A percentile compares a stretch with the other conserved stretches of the same genome.
These are phyloP conservation scores for Cenchrus americanus DNA, from an alignment of 176 grass and related monocot genomes.

Conservation along the genomic window DNA sequence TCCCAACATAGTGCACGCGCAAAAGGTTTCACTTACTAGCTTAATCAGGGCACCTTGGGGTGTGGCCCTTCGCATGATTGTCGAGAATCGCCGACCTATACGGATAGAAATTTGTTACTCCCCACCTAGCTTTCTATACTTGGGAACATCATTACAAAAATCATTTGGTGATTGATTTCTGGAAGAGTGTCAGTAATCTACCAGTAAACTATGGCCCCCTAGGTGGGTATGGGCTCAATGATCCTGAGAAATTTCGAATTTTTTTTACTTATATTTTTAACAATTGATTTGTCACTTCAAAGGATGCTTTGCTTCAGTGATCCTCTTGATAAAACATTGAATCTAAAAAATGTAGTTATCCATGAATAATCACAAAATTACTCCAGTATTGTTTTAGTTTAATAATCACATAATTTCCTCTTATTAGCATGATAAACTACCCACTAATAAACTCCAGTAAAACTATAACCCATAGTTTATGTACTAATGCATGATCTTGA, in stretches of 20 bases:
- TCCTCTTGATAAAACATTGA: neutral
- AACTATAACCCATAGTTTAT: neutral
- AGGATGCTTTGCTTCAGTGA: neutral
- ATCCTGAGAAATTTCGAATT: neutral
- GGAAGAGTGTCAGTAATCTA: neutral
- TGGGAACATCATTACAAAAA: constrained; percentile 43
- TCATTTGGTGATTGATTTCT: neutral
- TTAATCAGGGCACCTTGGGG: constrained; percentile 1
- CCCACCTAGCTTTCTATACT: constrained; percentile 38
- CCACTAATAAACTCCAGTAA: neutral
- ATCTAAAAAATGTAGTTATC: neutral
- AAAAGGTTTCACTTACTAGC: constrained; percentile 30
- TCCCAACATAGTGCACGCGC: constrained; percentile 32
- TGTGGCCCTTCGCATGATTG: constrained; percentile 47
- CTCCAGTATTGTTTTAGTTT: neutral
- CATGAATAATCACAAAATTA: neutral
- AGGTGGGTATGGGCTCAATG: constrained; percentile 4
- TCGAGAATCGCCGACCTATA: constrained; percentile 55
- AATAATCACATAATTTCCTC: neutral
- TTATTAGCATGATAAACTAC: neutral
- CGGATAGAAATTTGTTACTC: constrained; percentile 38
- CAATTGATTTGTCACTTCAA: neutral
- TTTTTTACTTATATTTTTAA: neutral
- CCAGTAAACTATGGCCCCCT: neutral
- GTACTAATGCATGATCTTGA: neutral